Conservation (phyloP, 1,139 yeast species). For the Blastobotrys malaysiensis region DNA sequence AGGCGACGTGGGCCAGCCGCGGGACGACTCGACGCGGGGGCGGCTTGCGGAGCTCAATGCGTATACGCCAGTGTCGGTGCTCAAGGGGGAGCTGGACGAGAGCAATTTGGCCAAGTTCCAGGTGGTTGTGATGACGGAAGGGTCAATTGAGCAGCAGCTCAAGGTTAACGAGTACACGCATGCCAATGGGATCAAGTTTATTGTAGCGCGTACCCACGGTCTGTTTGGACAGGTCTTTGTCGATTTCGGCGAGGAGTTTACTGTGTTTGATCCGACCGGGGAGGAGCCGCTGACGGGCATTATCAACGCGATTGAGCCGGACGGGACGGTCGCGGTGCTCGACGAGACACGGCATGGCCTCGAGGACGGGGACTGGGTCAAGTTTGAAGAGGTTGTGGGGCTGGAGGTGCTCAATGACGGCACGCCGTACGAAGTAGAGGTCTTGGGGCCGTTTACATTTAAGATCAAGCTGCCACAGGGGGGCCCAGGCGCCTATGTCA, state of each 20-base stretch:
- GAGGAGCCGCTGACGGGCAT: conserved; percentile 88
- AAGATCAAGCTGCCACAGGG: conserved; percentile 51
- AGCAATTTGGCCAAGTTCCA: conserved; percentile 53
- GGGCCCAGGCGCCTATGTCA: conserved; percentile 61
- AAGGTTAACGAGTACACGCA: conserved; percentile 74
- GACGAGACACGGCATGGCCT: conserved; percentile 92
- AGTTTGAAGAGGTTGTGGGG: conserved; percentile 84
- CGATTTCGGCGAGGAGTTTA: conserved; percentile 79
- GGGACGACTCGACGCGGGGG: conserved; percentile 65
- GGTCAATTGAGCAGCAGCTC: conserved; percentile 68
- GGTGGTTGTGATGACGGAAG: conserved; percentile 78
- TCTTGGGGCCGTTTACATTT: conserved; percentile 91
- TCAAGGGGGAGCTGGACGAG: conserved; percentile 44
- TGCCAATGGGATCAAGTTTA: conserved; percentile 65
- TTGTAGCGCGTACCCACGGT: conserved; percentile 79
- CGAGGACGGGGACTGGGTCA: conserved; percentile 86
- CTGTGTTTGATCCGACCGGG: conserved; percentile 80
- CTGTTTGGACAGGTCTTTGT: conserved; percentile 85
- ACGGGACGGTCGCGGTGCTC: conserved; percentile 88
- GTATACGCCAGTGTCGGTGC: conserved; percentile 81
- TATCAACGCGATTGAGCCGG: conserved; percentile 78
- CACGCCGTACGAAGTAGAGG: conserved; percentile 67
- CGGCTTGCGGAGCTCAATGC: conserved; percentile 76
- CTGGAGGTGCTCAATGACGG: conserved; percentile 60
- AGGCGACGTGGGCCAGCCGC: conserved; percentile 66